These are phyloP conservation scores for Penicillium desertorum DNA, from an alignment of 495 filamentous ascomycete genomes.

Conservation along the genomic window DNA sequence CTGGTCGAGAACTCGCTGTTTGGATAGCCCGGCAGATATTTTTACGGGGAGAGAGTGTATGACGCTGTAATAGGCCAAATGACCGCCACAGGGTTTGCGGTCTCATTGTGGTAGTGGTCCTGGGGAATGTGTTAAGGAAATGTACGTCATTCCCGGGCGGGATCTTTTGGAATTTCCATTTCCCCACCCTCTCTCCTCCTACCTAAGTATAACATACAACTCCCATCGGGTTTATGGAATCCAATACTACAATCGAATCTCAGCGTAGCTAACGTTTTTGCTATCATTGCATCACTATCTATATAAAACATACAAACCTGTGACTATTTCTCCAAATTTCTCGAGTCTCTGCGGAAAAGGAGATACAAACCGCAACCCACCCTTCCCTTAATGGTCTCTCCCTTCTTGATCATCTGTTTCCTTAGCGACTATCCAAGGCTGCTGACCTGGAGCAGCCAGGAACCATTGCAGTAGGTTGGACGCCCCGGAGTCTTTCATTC, in stretches of 20 bases:
- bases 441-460: too few relatives aligned
- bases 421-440: too few relatives aligned
- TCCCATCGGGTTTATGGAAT: neutral
- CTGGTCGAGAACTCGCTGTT: slow-evolving; percentile 32
- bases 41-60: slow-evolving; percentile 17
- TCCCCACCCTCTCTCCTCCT: too few relatives aligned
- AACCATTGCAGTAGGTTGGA: too few relatives aligned
- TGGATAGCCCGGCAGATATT: slow-evolving; percentile 29
- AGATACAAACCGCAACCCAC: too few relatives aligned
- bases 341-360: too few relatives aligned
- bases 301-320: too few relatives aligned
- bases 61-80: slow-evolving; percentile 32
- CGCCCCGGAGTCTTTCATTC: neutral
- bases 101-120: slow-evolving; percentile 20
- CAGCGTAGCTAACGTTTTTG: neutral
- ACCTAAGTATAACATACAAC: too few relatives aligned
- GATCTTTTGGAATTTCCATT: neutral
- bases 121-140: slow-evolving; percentile 6
- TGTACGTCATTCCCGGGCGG: slow-evolving; percentile 7
- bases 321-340: too few relatives aligned
- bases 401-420: too few relatives aligned
- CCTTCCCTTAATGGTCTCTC: too few relatives aligned
- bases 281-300: neutral
- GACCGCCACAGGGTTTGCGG: slow-evolving; percentile 31
- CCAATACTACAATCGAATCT: neutral